phyloP scores from a whole-genome alignment of 768 basidiomycete genomes.

The Terana coerulea region DNA sequence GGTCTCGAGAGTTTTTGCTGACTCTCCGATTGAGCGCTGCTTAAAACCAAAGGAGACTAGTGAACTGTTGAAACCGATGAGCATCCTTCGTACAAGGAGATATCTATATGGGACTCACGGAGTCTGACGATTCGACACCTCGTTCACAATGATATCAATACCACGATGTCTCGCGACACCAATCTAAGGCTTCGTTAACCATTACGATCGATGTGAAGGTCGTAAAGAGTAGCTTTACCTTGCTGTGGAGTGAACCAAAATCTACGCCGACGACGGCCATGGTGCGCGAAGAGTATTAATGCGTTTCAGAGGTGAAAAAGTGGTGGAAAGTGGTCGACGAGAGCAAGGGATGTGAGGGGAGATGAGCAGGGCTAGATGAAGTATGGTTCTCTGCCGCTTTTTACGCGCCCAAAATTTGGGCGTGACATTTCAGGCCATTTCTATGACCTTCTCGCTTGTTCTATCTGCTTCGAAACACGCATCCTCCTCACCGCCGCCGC shows the following conservation, averaged over 20 bases:
- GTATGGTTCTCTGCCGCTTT: slow-evolving; percentile 11
- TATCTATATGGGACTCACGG: slow-evolving; percentile 59
- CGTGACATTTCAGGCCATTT: slow-evolving; percentile 9
- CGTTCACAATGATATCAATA: slow-evolving; percentile 98
- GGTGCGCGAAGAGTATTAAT: slow-evolving; percentile 15
- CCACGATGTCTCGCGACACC: slow-evolving; percentile 94
- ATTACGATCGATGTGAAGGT: no score
- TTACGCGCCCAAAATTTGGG: slow-evolving; percentile 31
- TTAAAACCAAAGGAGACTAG: slow-evolving; percentile 92
- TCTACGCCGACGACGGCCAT: slow-evolving; percentile 97
- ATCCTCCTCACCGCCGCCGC: background rate
- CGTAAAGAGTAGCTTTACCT: no score
- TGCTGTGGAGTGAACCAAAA: slow-evolving; percentile 86
- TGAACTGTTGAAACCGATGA: slow-evolving; percentile 49
- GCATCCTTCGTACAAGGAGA: background rate
- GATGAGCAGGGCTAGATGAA: slow-evolving; percentile 1
- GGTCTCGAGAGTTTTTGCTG: slow-evolving; percentile 96
- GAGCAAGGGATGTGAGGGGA: slow-evolving; percentile 11
- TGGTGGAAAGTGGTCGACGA: slow-evolving; percentile 7
- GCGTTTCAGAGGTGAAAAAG: slow-evolving; percentile 4
- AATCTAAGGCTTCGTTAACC: no score
- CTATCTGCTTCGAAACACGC: slow-evolving; percentile 5
- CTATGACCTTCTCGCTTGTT: slow-evolving; percentile 14
- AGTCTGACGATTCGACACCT: slow-evolving; percentile 94
- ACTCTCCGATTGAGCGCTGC: slow-evolving; percentile 87